Evolutionary conservation across 2,329 filamentous ascomycete species (phyloP).

Genomic region (Penicillium sp.): DNA sequence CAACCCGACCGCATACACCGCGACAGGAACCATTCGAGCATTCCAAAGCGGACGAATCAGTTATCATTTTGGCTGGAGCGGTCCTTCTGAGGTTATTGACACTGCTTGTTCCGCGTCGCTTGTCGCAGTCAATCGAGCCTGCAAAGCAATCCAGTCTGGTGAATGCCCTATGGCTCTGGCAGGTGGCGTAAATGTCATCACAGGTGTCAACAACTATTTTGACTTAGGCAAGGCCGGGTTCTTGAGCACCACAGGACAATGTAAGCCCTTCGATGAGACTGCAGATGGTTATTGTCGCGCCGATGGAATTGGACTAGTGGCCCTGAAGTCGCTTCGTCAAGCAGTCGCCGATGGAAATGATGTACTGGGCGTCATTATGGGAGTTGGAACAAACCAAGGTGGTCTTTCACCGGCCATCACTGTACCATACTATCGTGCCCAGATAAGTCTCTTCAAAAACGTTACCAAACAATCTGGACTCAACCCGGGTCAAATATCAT

Average conservation of each 20-base stretch:
- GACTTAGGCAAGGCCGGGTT: slow-evolving; percentile 33
- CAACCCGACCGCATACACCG: slow-evolving; percentile 15
- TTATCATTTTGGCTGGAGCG: slow-evolving; percentile 38
- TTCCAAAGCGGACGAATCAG: slow-evolving; percentile 40
- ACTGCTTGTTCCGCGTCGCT: slow-evolving; percentile 46
- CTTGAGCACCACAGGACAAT: slow-evolving; percentile 52
- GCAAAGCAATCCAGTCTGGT: slow-evolving; percentile 26
- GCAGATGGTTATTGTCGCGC: slow-evolving; percentile 50
- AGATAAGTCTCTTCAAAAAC: slow-evolving; percentile 33
- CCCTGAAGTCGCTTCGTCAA: slow-evolving; percentile 47
- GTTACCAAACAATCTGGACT: slow-evolving; percentile 35
- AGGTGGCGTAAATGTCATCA: slow-evolving; percentile 22
- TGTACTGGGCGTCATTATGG: slow-evolving; percentile 34
- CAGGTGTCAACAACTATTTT: slow-evolving; percentile 30
- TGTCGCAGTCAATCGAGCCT: slow-evolving; percentile 32
- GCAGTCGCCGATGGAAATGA: slow-evolving; percentile 45
- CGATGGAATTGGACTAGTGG: slow-evolving; percentile 47
- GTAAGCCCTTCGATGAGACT: slow-evolving; percentile 43
- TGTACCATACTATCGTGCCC: slow-evolving; percentile 29
- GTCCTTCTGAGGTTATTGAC: slow-evolving; percentile 43
- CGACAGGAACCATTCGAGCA: slow-evolving; percentile 30
- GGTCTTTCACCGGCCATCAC: slow-evolving; percentile 27
- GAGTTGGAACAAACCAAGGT: slow-evolving; percentile 28
- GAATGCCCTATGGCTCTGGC: slow-evolving; percentile 25
- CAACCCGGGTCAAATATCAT: slow-evolving; percentile 17